Conservation (phyloP, 1,284 basidiomycete genomes). For the Exsudoporus floridanus region DNA sequence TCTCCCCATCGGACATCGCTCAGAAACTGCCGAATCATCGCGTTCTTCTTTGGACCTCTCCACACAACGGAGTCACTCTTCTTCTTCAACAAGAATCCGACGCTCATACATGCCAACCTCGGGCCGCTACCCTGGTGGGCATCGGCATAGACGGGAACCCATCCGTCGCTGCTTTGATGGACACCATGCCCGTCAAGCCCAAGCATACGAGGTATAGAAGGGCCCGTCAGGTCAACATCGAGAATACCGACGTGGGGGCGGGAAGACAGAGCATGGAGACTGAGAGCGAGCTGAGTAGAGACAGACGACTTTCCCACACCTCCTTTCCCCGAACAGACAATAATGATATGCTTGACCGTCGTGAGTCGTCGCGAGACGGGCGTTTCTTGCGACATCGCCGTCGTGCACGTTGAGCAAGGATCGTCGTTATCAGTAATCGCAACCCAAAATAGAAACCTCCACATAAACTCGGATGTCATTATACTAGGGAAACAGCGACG, state of each 20-base stretch:
- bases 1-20: conserved; percentile 97
- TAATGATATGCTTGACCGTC: conserved; percentile 82
- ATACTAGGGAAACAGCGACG: background rate
- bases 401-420: background rate
- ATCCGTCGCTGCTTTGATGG: conserved; percentile 92
- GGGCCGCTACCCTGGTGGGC: conserved; percentile 48
- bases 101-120: conserved; percentile 91
- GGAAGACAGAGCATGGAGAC: conserved; percentile 68
- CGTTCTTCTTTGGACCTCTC: conserved; percentile 99
- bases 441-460: background rate
- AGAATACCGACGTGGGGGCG: conserved; percentile 83
- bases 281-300: conserved; percentile 89
- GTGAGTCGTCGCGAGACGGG: conserved; percentile 64
- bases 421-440: background rate
- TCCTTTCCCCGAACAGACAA: conserved; percentile 95
- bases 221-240: conserved; percentile 96
- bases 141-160: conserved; percentile 97
- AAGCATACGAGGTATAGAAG: conserved; percentile 96
- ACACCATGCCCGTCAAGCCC: conserved; percentile 86
- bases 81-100: conserved; percentile 90
- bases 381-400: conserved; percentile 44
- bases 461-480: background rate
- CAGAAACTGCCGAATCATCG: conserved; percentile 98
- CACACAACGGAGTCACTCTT: conserved; percentile 94
- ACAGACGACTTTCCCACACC: conserved; percentile 99